Percentiles rank a stretch among this genome's conserved stretches.
These are phyloP conservation scores for Chondrostereum purpureum DNA, from an alignment of 1,284 basidiomycete genomes.

Conservation along the genomic window DNA sequence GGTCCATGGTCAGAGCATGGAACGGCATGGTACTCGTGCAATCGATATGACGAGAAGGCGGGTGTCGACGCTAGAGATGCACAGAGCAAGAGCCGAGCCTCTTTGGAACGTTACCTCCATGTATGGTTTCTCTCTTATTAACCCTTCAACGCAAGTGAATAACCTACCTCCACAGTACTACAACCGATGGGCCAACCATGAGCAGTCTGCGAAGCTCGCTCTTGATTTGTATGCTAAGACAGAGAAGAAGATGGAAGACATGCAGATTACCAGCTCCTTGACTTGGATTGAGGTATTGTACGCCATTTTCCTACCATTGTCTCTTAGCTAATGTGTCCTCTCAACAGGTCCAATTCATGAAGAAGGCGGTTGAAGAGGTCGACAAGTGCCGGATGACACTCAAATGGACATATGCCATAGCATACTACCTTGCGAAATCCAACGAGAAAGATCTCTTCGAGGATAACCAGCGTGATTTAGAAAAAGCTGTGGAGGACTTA, in stretches of 20 bases:
- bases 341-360: slow-evolving; percentile 79
- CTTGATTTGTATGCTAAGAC: slow-evolving; percentile 89
- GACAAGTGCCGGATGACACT: slow-evolving; percentile 90
- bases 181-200: slow-evolving; percentile 97
- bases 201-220: slow-evolving; percentile 95
- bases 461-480: slow-evolving; percentile 95
- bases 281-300: slow-evolving; percentile 88
- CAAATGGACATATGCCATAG: slow-evolving; percentile 99
- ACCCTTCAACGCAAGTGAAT: slow-evolving; percentile 5
- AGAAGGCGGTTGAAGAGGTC: slow-evolving; percentile 91
- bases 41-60: slow-evolving; percentile 92
- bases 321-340: not conserved
- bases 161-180: slow-evolving; percentile 65
- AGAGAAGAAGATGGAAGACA: slow-evolving; percentile 99
- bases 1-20: slow-evolving; percentile 97
- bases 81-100: slow-evolving; percentile 83
- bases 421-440: slow-evolving; percentile 84
- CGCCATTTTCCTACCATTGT: slow-evolving; percentile 1
- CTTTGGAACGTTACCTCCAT: slow-evolving; percentile 93
- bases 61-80: slow-evolving; percentile 86
- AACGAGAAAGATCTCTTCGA: slow-evolving; percentile 97
- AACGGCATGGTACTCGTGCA: slow-evolving; percentile 97
- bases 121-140: slow-evolving; percentile 41
- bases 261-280: slow-evolving; percentile 86
- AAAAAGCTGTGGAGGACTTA: slow-evolving; percentile 91